Percentiles rank a stretch among this genome's conserved stretches.
These are phyloP conservation scores for Cyanidioschyzon merolae DNA, from an alignment of 23 red algal species.

Conservation along the genomic window DNA sequence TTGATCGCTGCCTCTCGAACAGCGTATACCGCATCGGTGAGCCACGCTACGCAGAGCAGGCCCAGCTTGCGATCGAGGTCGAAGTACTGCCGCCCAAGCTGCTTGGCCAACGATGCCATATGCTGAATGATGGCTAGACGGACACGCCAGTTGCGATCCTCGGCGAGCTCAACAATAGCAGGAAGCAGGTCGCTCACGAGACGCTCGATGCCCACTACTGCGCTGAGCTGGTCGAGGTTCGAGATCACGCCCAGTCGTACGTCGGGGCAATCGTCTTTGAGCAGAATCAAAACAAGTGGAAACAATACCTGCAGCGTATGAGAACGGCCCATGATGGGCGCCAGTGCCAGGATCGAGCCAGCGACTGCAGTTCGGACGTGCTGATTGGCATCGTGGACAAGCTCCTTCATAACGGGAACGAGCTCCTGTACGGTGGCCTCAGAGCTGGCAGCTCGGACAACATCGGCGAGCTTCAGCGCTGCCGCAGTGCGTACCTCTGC, in stretches of 20 bases:
- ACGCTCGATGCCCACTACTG: slow-evolving; percentile 74
- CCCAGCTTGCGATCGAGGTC: slow-evolving; percentile 79
- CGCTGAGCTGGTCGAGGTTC: slow-evolving; percentile 68
- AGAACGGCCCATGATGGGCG: slow-evolving; percentile 56
- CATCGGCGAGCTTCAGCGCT: slow-evolving; percentile 69
- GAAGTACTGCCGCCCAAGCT: slow-evolving; percentile 75
- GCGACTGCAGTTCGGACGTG: slow-evolving; percentile 83
- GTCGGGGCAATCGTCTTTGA: slow-evolving; percentile 94
- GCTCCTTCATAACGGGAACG: slow-evolving; percentile 55
- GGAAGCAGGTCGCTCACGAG: slow-evolving; percentile 77
- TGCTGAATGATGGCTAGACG: slow-evolving; percentile 76
- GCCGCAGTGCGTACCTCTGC: slow-evolving; percentile 95
- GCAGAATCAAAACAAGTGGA: slow-evolving; percentile 55
- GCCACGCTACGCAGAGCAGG: slow-evolving; percentile 73
- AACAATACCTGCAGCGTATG: slow-evolving; percentile 47
- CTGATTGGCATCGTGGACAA: slow-evolving; percentile 66
- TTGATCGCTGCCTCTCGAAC: slow-evolving; percentile 81
- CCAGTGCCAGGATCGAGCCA: slow-evolving; percentile 80
- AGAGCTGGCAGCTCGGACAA: slow-evolving; percentile 36
- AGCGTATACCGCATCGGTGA: slow-evolving; percentile 81
- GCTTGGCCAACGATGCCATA: slow-evolving; percentile 69
- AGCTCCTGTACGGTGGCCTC: slow-evolving; percentile 42
- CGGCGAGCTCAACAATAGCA: slow-evolving; percentile 85
- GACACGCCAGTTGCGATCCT: slow-evolving; percentile 98
- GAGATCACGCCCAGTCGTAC: slow-evolving; percentile 90